A percentile compares a stretch with the other conserved stretches of the same genome.
These are phyloP conservation scores for Colletotrichum falcatum DNA, from an alignment of 2,329 filamentous ascomycete genomes.

Conservation along the genomic window DNA sequence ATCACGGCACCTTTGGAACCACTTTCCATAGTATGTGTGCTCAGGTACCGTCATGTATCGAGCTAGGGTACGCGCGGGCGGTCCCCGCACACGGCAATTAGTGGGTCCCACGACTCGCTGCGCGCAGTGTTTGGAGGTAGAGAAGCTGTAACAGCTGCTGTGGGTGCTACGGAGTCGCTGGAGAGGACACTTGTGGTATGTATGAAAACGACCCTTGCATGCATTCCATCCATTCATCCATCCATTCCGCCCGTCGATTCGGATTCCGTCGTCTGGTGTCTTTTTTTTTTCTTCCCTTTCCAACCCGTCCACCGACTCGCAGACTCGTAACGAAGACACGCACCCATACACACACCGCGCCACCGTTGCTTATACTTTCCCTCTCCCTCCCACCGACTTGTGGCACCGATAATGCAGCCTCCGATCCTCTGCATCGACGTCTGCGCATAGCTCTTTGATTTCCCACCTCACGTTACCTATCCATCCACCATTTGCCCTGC, in stretches of 20 bases:
- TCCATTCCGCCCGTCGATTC: no score
- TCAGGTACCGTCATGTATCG: no score
- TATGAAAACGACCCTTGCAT: no score
- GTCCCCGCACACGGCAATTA: no score
- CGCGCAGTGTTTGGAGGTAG: no score
- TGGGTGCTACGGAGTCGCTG: slow-evolving; percentile 27
- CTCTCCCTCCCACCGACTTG: neutral
- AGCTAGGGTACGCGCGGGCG: no score
- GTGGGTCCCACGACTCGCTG: no score
- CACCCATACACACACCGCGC: neutral
- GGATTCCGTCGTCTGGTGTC: no score
- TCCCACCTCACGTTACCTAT: no score
- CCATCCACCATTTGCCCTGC: neutral
- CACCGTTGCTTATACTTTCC: neutral
- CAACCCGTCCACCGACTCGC: neutral
- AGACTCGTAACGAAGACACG: neutral
- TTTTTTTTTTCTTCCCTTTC: neutral
- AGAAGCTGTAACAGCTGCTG: neutral
- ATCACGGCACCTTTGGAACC: no score
- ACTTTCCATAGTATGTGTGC: no score
- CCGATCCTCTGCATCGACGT: slow-evolving; percentile 6
- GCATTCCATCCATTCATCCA: neutral
- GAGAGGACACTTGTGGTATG: slow-evolving; percentile 40
- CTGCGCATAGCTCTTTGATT: slow-evolving; percentile 27
- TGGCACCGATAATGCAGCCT: slow-evolving; percentile 35